A percentile compares a stretch with the other conserved stretches of the same genome.
Evolutionary conservation across 176 grass and related monocot species (phyloP).

Genomic region (Oryza officinalis): DNA sequence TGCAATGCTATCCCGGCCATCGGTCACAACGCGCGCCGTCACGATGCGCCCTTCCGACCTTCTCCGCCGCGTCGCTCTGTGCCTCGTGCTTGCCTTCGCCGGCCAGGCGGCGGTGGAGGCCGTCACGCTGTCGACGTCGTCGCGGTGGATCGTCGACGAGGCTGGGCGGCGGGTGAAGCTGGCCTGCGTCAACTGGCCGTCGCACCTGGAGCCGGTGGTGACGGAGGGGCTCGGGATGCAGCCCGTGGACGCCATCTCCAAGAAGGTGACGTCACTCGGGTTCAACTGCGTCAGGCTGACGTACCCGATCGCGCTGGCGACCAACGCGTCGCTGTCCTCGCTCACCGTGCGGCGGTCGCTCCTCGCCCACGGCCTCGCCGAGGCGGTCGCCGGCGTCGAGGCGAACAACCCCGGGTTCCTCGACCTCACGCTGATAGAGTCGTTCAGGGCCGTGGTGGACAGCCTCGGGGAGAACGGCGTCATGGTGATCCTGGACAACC

Average conservation of each 20-base stretch:
- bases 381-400: slow-evolving; percentile 37
- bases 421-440: slow-evolving; percentile 58
- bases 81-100: not conserved
- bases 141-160: slow-evolving; percentile 66
- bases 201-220: slow-evolving; percentile 48
- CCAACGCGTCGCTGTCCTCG: slow-evolving; percentile 48
- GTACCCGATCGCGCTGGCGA: slow-evolving; percentile 58
- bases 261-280: slow-evolving; percentile 37
- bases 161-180: slow-evolving; percentile 65
- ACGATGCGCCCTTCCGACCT: not conserved
- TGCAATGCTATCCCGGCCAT: not conserved
- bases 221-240: not conserved
- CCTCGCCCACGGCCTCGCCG: slow-evolving; percentile 42
- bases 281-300: slow-evolving; percentile 87
- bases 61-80: not conserved
- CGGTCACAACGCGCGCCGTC: not conserved
- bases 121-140: slow-evolving; percentile 52
- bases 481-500: slow-evolving; percentile 89
- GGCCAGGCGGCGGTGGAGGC: not conserved
- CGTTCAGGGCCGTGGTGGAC: slow-evolving; percentile 56
- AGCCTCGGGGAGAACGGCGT: slow-evolving; percentile 57
- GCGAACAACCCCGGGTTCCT: slow-evolving; percentile 54
- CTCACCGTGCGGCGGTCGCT: slow-evolving; percentile 68
- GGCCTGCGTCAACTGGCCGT: slow-evolving; percentile 80
- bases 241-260: slow-evolving; percentile 35